Conservation (phyloP, 495 filamentous ascomycete genomes). For the Aspergillus steynii region DNA sequence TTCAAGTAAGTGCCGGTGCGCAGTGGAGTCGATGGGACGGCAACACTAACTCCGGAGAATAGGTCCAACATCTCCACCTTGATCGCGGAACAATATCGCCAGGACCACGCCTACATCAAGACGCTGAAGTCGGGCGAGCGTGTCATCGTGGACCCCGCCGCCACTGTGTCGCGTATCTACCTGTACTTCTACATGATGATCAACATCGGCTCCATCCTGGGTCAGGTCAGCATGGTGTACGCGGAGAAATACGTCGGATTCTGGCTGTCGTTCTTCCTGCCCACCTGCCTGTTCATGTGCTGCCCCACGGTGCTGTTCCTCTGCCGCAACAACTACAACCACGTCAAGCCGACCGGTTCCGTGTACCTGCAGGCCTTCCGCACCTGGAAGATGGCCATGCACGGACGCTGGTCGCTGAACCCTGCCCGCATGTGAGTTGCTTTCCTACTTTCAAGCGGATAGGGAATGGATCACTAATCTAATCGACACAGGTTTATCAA, state of each 20-base stretch:
- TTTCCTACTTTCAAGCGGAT: not conserved
- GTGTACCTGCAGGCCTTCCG: constrained; percentile 60
- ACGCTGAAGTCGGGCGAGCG: constrained; percentile 56
- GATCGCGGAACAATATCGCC: constrained; percentile 52
- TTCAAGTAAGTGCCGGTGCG: constrained; percentile 56
- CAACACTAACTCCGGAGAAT: not conserved
- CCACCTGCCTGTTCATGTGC: constrained; percentile 55
- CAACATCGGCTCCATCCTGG: constrained; percentile 62
- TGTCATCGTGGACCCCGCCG: constrained; percentile 67
- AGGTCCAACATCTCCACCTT: constrained; percentile 66
- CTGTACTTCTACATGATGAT: constrained; percentile 58
- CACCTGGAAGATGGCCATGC: constrained; percentile 57
- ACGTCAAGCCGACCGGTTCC: constrained; percentile 59
- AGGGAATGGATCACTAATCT: not conserved
- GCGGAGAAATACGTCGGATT: constrained; percentile 75
- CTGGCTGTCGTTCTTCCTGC: constrained; percentile 64
- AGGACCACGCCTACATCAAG: constrained; percentile 42
- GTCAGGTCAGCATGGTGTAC: constrained; percentile 57
- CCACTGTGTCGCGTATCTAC: constrained; percentile 51
- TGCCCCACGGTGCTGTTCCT: constrained; percentile 64
- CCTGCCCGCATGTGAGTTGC: constrained; percentile 37
- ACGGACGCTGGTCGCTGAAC: constrained; percentile 63
- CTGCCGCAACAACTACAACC: constrained; percentile 60
- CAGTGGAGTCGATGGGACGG: not conserved
- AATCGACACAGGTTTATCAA: constrained; percentile 46